phyloP scores from a whole-genome alignment of 1,284 basidiomycete genomes.

The Sporisorium scitamineum region DNA sequence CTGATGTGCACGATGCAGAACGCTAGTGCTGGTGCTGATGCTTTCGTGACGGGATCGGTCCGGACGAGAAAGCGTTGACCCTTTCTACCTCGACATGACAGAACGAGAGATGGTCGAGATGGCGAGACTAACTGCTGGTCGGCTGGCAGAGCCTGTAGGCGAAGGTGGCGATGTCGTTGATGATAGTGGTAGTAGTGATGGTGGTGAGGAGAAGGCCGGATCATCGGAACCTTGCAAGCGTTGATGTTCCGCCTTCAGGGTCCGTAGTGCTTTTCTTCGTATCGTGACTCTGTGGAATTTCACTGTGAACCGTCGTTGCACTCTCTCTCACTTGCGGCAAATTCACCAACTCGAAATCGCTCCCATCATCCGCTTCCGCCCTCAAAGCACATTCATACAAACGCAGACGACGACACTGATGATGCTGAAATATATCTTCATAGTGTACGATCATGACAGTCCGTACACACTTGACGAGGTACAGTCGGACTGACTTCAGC shows the following conservation, averaged over 20 bases:
- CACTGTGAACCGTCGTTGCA: background rate
- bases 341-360: background rate
- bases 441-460: too few species aligned
- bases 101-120: background rate
- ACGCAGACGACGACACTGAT: too few species aligned
- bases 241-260: background rate
- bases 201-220: too few species aligned
- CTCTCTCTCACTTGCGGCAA: background rate
- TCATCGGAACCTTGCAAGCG: too few species aligned
- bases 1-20: background rate
- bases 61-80: background rate
- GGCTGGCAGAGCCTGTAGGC: background rate
- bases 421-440: too few species aligned
- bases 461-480: background rate
- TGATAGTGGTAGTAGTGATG: background rate
- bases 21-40: conserved; percentile 4
- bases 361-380: background rate
- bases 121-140: background rate
- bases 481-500: too few species aligned
- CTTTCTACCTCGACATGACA: conserved; percentile 5
- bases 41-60: background rate
- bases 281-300: background rate
- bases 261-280: background rate
- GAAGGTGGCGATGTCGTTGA: background rate
- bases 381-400: background rate